Evolutionary conservation across 805 yeast genomes (phyloP).

Genomic region (Pachysolen tannophilus): DNA sequence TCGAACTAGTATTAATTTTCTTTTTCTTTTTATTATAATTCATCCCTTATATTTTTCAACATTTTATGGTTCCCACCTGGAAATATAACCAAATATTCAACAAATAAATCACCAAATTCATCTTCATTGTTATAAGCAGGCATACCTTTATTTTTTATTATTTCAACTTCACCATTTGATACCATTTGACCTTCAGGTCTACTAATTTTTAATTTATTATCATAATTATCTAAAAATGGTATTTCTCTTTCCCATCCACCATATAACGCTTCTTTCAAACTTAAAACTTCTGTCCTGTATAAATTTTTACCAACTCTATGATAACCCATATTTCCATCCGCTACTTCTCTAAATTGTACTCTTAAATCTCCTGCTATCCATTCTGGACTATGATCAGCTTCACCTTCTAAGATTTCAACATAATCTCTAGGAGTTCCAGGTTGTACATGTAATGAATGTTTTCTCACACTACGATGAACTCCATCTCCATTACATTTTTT

Average conservation of each 20-base stretch:
- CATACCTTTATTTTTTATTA: constrained; percentile 76
- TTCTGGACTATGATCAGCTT: constrained; percentile 82
- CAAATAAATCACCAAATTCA: constrained; percentile 45
- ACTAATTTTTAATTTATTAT: constrained; percentile 33
- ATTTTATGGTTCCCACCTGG: constrained; percentile 28
- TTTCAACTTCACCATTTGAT: constrained; percentile 57
- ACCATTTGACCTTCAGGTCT: constrained; percentile 48
- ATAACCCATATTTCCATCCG: constrained; percentile 64
- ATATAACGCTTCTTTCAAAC: constrained; percentile 57
- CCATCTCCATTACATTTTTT: constrained; percentile 63
- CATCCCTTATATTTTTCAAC: constrained; percentile 3
- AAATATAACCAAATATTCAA: constrained; percentile 39
- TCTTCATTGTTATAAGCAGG: constrained; percentile 47
- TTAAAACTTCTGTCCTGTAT: constrained; percentile 74
- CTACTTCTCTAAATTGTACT: constrained; percentile 51
- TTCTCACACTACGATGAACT: constrained; percentile 46
- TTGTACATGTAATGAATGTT: constrained; percentile 51
- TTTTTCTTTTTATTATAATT: constrained; percentile 5
- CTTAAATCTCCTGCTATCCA: constrained; percentile 73
- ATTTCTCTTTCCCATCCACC: constrained; percentile 81
- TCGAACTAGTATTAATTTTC: too few relatives aligned
- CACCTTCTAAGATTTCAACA: constrained; percentile 55
- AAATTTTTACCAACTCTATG: constrained; percentile 69
- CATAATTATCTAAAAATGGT: constrained; percentile 56
- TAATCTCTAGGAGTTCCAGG: constrained; percentile 66